Percentiles rank a stretch among this genome's conserved stretches.
Evolutionary conservation across 2,329 filamentous ascomycete species (phyloP).

Genomic region (Cylindrodendrum hubeiense): DNA sequence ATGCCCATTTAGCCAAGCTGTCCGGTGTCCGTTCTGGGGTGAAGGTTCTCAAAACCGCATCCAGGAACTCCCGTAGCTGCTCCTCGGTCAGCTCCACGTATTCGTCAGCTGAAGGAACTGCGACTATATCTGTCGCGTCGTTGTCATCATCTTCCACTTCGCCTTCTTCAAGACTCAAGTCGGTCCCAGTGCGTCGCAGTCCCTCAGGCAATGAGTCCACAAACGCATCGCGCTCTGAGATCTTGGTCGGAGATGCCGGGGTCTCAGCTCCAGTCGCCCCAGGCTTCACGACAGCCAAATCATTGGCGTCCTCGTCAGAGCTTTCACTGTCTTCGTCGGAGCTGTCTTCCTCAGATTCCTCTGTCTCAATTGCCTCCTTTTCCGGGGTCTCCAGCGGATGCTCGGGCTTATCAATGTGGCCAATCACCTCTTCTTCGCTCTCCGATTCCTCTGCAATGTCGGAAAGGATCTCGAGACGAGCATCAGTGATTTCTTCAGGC

Average conservation of each 20-base stretch:
- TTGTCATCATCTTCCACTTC: neutral
- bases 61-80: conserved; percentile 23
- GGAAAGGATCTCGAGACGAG: conserved; percentile 10
- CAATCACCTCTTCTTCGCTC: neutral
- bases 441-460: conserved; percentile 17
- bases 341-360: neutral
- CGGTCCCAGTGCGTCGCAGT: neutral
- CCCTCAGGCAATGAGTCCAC: neutral
- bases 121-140: neutral
- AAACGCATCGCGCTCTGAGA: neutral
- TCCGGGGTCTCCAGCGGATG: neutral
- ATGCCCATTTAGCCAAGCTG: conserved; percentile 19
- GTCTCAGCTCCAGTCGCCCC: neutral
- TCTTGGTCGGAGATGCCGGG: neutral
- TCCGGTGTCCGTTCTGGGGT: conserved; percentile 14
- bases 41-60: conserved; percentile 23
- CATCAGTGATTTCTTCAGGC: neutral
- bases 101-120: neutral
- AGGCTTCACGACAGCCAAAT: neutral
- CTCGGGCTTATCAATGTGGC: neutral
- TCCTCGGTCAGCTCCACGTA: conserved; percentile 24
- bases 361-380: neutral
- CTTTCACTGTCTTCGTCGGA: neutral
- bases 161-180: neutral
- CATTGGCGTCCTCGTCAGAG: neutral